phyloP scores from a whole-genome alignment of 805 yeast species.

The Ogataea parapolymorpha region DNA sequence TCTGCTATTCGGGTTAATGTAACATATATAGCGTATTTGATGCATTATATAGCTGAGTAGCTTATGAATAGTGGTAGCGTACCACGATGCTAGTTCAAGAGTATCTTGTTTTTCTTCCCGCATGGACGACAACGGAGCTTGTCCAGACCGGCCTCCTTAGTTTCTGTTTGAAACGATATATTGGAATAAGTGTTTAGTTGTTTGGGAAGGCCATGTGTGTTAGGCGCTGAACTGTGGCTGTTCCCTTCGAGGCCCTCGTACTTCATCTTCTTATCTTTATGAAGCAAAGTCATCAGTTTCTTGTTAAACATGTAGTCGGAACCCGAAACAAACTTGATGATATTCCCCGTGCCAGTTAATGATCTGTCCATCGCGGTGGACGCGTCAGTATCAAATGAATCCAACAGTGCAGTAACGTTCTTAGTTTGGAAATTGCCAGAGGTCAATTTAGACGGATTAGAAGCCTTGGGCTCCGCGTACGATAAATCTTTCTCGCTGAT shows the following conservation, averaged over 20 bases:
- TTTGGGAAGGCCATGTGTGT: background rate
- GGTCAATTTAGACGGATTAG: background rate
- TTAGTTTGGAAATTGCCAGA: background rate
- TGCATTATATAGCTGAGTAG: too few species aligned
- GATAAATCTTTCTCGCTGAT: background rate
- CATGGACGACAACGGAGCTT: conserved; percentile 13
- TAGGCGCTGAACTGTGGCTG: background rate
- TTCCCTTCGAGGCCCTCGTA: background rate
- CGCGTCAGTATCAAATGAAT: conserved; percentile 2
- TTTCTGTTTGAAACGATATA: background rate
- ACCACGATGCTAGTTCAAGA: conserved; percentile 1
- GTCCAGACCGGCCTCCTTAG: conserved; percentile 8
- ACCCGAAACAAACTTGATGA: conserved; percentile 16
- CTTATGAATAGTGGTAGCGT: too few species aligned
- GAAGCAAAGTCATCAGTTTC: conserved; percentile 15
- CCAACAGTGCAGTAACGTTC: conserved; percentile 1
- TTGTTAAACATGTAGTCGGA: conserved; percentile 17
- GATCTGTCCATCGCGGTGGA: conserved; percentile 7
- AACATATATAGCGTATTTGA: too few species aligned
- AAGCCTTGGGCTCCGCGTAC: background rate
- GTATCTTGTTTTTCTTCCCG: conserved; percentile 13
- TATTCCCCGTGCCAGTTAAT: conserved; percentile 2
- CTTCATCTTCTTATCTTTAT: conserved; percentile 5
- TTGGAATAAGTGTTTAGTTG: background rate
- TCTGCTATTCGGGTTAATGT: too few species aligned